These are phyloP conservation scores for Acacia pycnantha DNA, from an alignment of 331 rosid genomes.

Conservation along the genomic window DNA sequence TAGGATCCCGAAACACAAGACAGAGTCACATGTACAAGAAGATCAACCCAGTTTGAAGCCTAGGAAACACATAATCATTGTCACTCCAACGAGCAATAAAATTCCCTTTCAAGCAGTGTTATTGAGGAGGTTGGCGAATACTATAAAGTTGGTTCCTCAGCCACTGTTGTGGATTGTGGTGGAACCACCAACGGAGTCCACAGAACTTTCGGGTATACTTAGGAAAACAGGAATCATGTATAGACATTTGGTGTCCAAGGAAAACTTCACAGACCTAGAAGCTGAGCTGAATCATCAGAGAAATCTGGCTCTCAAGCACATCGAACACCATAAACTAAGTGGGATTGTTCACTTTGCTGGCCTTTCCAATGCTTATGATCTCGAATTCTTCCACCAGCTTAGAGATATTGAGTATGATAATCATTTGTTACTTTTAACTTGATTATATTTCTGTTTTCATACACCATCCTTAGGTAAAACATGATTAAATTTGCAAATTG, in stretches of 20 bases:
- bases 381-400: constrained; percentile 80
- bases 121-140: constrained; percentile 73
- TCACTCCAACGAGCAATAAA: constrained; percentile 75
- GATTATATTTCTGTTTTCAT: not conserved
- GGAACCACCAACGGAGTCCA: constrained; percentile 55
- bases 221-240: constrained; percentile 90
- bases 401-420: constrained; percentile 75
- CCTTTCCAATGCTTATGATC: constrained; percentile 81
- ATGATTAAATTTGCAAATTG: not conserved
- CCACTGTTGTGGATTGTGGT: constrained; percentile 94
- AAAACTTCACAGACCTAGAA: constrained; percentile 72
- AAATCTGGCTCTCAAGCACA: constrained; percentile 82
- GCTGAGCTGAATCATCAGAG: constrained; percentile 87
- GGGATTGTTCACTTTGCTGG: constrained; percentile 97
- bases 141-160: constrained; percentile 61
- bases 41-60: constrained; percentile 31
- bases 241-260: constrained; percentile 78
- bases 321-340: constrained; percentile 73
- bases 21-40: not conserved
- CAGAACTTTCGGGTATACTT: constrained; percentile 50
- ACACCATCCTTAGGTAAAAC: not conserved
- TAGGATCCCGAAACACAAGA: constrained; percentile 5
- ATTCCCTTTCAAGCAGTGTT: constrained; percentile 50
- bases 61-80: constrained; percentile 61
- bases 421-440: not conserved